Evolutionary conservation across 805 yeast genomes (phyloP), one percentile per base, ranked within the genome.

Genomic region (Sugiyamaella qingdaonensis): DNA sequence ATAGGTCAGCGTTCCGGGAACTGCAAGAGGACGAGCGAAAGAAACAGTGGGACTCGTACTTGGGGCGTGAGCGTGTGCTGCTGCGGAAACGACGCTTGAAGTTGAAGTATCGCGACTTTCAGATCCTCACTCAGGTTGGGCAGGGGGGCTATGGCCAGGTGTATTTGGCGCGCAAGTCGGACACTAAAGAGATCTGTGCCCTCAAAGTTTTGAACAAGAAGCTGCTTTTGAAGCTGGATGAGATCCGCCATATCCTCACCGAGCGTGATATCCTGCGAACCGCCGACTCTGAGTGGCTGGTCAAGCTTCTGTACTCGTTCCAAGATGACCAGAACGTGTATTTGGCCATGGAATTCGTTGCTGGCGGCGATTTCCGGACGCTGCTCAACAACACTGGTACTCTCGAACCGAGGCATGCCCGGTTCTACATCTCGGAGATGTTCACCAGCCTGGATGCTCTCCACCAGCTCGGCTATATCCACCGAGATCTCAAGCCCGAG

Each of bases 101-200:
- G 69, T 96, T 97, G 34, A 88, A 86, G 67, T 94, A 91, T 66
- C 91, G 91, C 61, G 99, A 94, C 69, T 94, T 94, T 67, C 95
- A 90, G 67, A 88, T 92, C 76, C 85, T 94, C 60, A 94, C 99
- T 1, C 99, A 94, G 73, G 97, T 94, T 32, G 99, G 99, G 11
- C 99, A 94, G 74, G 99, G 99, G 65, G 99, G 99, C 2, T 94
- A 94, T 66, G 99, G 99, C 21, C 97, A 94, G 71, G 99, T 94
- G n/a, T 94, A 88, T 64, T 73, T 94, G 57, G 97, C 99, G 1
- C 80, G 91, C 60, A 94, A 94, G 75, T 85, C 84, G 60, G 99
- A 94, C 65, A 90, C 98, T 1, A 82, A 84, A 58, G 99, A 94
- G 70, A 86, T 94, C 46, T 92, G 97, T 71, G 99, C 99, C 1